Base-by-base conservation (phyloP, 257 asterid species). In the Nemophila menziesii region DNA sequence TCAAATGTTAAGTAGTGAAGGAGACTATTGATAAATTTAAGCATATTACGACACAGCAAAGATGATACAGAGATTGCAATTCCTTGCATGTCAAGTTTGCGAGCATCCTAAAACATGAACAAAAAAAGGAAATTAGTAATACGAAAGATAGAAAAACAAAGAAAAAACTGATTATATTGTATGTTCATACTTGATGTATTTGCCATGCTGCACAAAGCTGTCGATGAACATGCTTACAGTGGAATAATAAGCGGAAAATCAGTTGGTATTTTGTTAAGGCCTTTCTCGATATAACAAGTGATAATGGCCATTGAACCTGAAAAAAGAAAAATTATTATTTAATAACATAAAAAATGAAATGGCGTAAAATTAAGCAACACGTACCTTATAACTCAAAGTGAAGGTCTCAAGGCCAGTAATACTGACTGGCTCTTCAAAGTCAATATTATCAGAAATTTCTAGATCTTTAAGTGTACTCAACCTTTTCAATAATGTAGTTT, bases 191-290 rank as follows among this genome's bases (percentile, higher is more conserved):
- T 48, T 89, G 96, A 67, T 89, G 96, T 33, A 79, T 54, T 60
- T 89, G 98, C 98, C 98, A 89, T 60, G 98, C 93, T 14, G 86
- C 92, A 69, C 94, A 84, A 57, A 89, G 98, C 69, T 89, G 98
- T 56, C 96, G 65, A 56, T 84, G 78, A 52, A 89, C 98, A 61
- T 84, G 92, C 76, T 89, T 89, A 69, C 95, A 85, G 72, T 70
- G 94, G 66, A 89, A 89, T 66, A 89, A 73, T 60, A 74, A 77
- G 58, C 89, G 84, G 48, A 84, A 89, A 60, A 89, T 78, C 53
- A 89, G 67, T 69, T 89, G 96, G 62, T 89, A 89, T 56, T 81
- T 89, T 51, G 94, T 84, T 65, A 78, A 65, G 43, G 96, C 73
- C 66, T 89, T 89, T 52, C 87, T 73, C 52, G 98, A 78, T 64